These are phyloP conservation scores for Capsicum rhomboideum DNA, from an alignment of 257 asterid genomes.

Conservation along the genomic window DNA sequence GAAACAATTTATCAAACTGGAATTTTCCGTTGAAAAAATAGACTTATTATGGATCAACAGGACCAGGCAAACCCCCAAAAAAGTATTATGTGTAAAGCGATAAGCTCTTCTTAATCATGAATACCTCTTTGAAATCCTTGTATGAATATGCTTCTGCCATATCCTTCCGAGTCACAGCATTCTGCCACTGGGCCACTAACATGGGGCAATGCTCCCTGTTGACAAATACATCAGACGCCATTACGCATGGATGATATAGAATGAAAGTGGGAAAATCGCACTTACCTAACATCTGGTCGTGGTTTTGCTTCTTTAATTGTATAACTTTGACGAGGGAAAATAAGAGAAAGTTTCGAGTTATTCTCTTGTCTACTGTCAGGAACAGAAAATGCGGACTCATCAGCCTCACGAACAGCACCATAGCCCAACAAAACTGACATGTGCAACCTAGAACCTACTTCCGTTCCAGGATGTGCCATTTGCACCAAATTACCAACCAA, in stretches of 20 bases:
- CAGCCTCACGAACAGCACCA: conserved; percentile 42
- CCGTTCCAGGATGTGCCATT: conserved; percentile 34
- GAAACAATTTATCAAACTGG: neutral
- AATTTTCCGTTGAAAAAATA: neutral
- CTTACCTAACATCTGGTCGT: conserved; percentile 56
- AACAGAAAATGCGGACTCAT: conserved; percentile 23
- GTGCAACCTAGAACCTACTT: conserved; percentile 58
- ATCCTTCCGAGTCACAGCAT: conserved; percentile 82
- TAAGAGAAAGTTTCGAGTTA: conserved; percentile 28
- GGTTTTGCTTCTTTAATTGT: conserved; percentile 58
- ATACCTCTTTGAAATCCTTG: conserved; percentile 59
- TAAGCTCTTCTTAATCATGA: neutral
- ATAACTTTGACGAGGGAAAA: conserved; percentile 76
- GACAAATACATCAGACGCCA: conserved; percentile 1
- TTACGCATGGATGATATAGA: neutral
- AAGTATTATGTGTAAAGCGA: neutral
- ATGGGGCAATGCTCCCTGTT: conserved; percentile 63
- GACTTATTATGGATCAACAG: neutral
- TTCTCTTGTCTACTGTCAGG: conserved; percentile 15
- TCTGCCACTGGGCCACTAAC: conserved; percentile 85
- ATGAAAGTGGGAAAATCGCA: neutral
- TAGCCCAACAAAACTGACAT: conserved; percentile 67
- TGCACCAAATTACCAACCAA: conserved; percentile 47
- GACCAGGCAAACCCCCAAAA: neutral
- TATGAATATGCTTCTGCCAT: conserved; percentile 48